Base-by-base conservation (phyloP, 2,329 filamentous ascomycete genomes). In the Stachybotrys chlorohalonatus region DNA sequence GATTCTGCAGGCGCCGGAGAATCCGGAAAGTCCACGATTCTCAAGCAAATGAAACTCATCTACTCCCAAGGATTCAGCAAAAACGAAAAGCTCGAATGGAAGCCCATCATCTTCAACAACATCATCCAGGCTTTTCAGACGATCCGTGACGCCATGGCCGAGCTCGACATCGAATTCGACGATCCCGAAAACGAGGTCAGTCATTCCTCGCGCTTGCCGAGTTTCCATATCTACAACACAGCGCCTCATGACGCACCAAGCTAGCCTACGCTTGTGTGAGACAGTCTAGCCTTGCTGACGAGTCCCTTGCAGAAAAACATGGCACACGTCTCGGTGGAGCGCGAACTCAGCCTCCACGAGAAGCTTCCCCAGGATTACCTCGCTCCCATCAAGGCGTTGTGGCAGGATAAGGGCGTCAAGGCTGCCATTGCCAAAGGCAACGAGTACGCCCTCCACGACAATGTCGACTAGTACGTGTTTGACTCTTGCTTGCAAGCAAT, bases 41-140 rank as follows among this genome's bases (percentile, higher is more conserved):
- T 97, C 61, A 97, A 97, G 77, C 93, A 97, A 78, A 97, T 99
- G 94, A 93, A 93, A 71, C 85, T 99, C 72, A 96, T 99, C 64
- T 94, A 97, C 70, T 85, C 90, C 13, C 86, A 91, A 70, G 93
- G 94, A 52, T 97, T 97, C 75, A 90, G 85, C 66, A 88, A 89
- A 65, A 85, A 83, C 60, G 94, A 97, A 71, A 89, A 91, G 70
- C 84, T 95, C 60, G 90, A 96, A 77, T 95, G 90, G 81, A 91
- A 94, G 63, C 89, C 91, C 15, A 92, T 96, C 65, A 92, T 97
- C 62, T 97, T 96, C 73, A 92, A 87, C 72, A 99, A 99, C 71
- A 81, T 97, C 60, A 79, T 96, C 52, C 89, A 95, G 63, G 93
- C 93, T 2, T 94, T 96, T 76, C 90, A 92, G 69, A 84, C 92